Base-by-base conservation (phyloP, 2,329 filamentous ascomycete species). In the Colletotrichum karsti region DNA sequence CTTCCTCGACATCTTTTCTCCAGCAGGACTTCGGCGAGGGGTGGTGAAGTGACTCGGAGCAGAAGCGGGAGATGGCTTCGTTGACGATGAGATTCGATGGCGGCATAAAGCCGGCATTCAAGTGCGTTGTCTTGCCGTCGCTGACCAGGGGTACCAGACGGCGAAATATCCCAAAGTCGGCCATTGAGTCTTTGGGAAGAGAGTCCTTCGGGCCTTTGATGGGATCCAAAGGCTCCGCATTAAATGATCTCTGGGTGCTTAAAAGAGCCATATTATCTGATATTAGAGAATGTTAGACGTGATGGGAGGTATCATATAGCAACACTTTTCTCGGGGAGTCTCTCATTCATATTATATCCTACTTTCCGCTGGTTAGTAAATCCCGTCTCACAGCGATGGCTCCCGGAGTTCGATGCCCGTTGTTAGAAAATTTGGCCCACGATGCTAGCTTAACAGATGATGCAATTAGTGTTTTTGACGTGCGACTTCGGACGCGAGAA, bases 41-140 rank as follows among this genome's bases (percentile, higher is more conserved):
- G 2, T 70, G 42, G 58, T 76, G 67, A 0, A 78, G 68, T 2
- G 73, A 72, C 5, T 77, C 72, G 0, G 73, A 61, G 4, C 71
- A 70, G 69, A 74, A 78, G 10, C 69, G 69, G 1, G 60, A 70
- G 18, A 77, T 70, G 10, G 75, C 76, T 33, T 77, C 73, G 55
- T 77, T 74, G 15, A 77, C 70, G 42, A 77, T 68, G 1, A 77
- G 63, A 44, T 78, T 78, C 3, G 75, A 77, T 1, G 76, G 76
- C 0, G 76, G 76, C 55, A 72, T 73, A 10, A 74, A 76, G 6
- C 74, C 72, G 5, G 77, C 72, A 42, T 78, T 77, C n/a, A 78
- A 73, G 39, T 75, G 76, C 6, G 73, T 69, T 24, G 67, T 62
- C 12, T 71, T 67, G 12, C 61, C 63, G 12, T 70, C 56, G 0